Evolutionary conservation across 2,329 filamentous ascomycete species (phyloP).

Genomic region (Lecanosticta acicola): DNA sequence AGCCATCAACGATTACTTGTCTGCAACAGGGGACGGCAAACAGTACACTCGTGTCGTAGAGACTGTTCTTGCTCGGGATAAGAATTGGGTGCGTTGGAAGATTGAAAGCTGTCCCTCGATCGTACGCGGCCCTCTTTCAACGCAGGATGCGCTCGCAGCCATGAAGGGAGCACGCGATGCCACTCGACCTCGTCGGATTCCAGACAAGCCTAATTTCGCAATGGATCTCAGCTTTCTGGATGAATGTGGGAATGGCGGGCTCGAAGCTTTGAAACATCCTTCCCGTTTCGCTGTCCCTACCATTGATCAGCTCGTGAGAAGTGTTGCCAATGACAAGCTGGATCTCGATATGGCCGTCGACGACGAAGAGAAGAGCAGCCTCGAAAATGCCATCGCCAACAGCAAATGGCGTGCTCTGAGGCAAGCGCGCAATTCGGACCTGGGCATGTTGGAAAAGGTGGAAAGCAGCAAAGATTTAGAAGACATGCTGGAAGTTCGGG

Average conservation of each 20-base stretch:
- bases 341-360: constrained; percentile 76
- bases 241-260: constrained; percentile 56
- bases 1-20: constrained; percentile 72
- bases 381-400: constrained; percentile 70
- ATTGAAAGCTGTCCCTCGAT: constrained; percentile 88
- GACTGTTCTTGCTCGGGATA: constrained; percentile 88
- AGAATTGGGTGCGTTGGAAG: constrained; percentile 99
- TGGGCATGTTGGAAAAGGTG: constrained; percentile 78
- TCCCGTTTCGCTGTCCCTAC: constrained; percentile 62
- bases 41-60: constrained; percentile 97
- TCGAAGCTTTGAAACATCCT: constrained; percentile 64
- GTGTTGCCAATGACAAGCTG: constrained; percentile 73
- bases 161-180: constrained; percentile 60
- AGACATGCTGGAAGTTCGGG: constrained; percentile 22
- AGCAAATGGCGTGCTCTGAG: constrained; percentile 87
- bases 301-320: constrained; percentile 63
- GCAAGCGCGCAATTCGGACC: constrained; percentile 66
- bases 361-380: constrained; percentile 54
- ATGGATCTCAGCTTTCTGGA: constrained; percentile 73
- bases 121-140: constrained; percentile 64
- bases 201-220: constrained; percentile 63
- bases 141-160: constrained; percentile 63
- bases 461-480: constrained; percentile 70
- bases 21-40: constrained; percentile 60
- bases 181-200: constrained; percentile 65